These are phyloP conservation scores for Sinapis alba DNA, from an alignment of 441 rosid genomes.

Conservation along the genomic window DNA sequence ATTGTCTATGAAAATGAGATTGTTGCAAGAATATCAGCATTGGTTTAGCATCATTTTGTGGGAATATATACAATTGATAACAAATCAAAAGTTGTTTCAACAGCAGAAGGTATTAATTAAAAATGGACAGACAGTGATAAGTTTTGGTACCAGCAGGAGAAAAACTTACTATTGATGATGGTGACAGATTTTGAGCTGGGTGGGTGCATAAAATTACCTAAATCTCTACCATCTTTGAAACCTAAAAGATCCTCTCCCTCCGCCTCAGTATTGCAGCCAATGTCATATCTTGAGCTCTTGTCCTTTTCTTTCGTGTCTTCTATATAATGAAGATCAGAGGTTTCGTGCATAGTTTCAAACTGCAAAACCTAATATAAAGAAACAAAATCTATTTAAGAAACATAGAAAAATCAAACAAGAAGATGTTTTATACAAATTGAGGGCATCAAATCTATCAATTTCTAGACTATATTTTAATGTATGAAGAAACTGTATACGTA, in stretches of 20 bases:
- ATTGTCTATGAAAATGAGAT: slow-evolving; percentile 5
- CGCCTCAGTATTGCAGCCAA: slow-evolving; percentile 21
- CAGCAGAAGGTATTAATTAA: not conserved
- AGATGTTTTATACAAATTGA: slow-evolving; percentile 27
- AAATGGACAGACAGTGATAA: slow-evolving; percentile 24
- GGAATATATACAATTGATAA: not conserved
- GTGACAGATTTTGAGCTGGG: slow-evolving; percentile 33
- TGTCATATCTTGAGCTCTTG: slow-evolving; percentile 32
- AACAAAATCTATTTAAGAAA: slow-evolving; percentile 20
- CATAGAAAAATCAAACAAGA: slow-evolving; percentile 21
- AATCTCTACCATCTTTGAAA: slow-evolving; percentile 32
- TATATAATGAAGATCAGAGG: slow-evolving; percentile 18
- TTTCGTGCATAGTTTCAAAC: slow-evolving; percentile 29
- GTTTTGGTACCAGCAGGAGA: slow-evolving; percentile 22
- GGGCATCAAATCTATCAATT: slow-evolving; percentile 29
- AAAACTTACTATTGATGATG: slow-evolving; percentile 21
- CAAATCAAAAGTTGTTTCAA: not conserved
- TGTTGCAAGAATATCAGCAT: not conserved
- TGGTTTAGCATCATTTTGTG: slow-evolving; percentile 1
- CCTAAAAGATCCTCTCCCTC: slow-evolving; percentile 29
- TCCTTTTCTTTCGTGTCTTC: slow-evolving; percentile 39
- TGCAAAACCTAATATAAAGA: slow-evolving; percentile 27
- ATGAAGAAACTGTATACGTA: slow-evolving; percentile 23
- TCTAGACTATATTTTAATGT: slow-evolving; percentile 15
- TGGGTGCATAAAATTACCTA: slow-evolving; percentile 35